Conservation (phyloP, 768 basidiomycete species). For the Chalciporus pseudorubinellus region DNA sequence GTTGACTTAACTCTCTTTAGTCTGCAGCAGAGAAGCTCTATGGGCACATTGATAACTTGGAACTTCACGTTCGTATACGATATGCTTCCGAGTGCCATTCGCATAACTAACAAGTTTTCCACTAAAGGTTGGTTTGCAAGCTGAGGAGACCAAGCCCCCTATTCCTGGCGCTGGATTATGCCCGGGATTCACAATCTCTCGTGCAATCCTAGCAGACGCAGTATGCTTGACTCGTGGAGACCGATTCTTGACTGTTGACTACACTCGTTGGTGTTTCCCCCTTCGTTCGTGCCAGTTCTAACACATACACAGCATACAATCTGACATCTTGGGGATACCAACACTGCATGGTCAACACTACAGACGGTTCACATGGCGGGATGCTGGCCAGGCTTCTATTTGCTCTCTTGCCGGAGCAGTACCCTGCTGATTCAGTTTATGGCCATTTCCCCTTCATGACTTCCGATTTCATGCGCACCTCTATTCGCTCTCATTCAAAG, state of each 20-base stretch:
- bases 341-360: conserved; percentile 60
- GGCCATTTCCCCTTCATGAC: conserved; percentile 82
- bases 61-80: conserved; percentile 59
- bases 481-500: conserved; percentile 37
- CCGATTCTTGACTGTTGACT: conserved; percentile 73
- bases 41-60: conserved; percentile 72
- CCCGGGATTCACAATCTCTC: conserved; percentile 80
- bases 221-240: conserved; percentile 76
- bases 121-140: conserved; percentile 59
- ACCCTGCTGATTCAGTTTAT: conserved; percentile 61
- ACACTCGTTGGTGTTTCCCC: conserved; percentile 55
- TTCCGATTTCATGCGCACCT: conserved; percentile 44
- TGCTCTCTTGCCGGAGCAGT: conserved; percentile 67
- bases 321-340: conserved; percentile 78
- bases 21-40: conserved; percentile 64
- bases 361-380: conserved; percentile 75
- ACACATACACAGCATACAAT: conserved; percentile 54
- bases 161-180: conserved; percentile 73
- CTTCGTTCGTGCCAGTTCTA: neutral
- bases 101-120: neutral
- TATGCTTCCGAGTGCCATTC: neutral
- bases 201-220: conserved; percentile 81
- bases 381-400: conserved; percentile 72
- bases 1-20: conserved; percentile 32
- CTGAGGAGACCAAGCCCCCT: conserved; percentile 66